These are phyloP conservation scores for Xylogone sp. DNA, from an alignment of 2,329 filamentous ascomycete genomes.

Conservation along the genomic window DNA sequence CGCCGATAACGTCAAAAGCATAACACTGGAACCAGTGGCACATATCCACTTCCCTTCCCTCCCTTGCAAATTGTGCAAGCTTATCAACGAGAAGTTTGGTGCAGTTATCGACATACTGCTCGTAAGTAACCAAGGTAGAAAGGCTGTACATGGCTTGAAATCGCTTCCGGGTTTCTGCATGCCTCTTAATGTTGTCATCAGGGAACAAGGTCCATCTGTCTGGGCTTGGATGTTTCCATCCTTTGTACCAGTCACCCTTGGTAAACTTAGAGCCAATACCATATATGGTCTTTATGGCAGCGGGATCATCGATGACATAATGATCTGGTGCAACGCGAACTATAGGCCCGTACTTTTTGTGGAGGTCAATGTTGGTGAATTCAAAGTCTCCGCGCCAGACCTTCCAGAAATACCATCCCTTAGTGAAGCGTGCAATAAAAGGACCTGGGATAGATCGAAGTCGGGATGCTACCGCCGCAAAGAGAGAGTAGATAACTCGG, in stretches of 20 bases:
- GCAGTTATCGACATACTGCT: constrained; percentile 45
- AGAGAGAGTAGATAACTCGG: neutral
- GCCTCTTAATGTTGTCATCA: constrained; percentile 31
- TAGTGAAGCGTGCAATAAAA: constrained; percentile 38
- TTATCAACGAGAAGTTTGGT: constrained; percentile 35
- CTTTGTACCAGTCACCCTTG: constrained; percentile 15
- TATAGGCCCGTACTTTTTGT: constrained; percentile 37
- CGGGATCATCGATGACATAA: constrained; percentile 40
- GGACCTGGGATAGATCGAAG: constrained; percentile 41
- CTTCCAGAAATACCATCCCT: constrained; percentile 39
- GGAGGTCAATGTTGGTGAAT: constrained; percentile 34
- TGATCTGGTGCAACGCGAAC: constrained; percentile 44
- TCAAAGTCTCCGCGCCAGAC: constrained; percentile 35
- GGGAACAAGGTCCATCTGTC: constrained; percentile 26
- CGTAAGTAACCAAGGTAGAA: constrained; percentile 43
- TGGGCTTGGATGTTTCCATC: constrained; percentile 19
- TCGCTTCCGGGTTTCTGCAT: constrained; percentile 34
- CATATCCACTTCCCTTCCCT: constrained; percentile 32
- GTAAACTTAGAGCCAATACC: constrained; percentile 34
- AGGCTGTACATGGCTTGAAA: constrained; percentile 44
- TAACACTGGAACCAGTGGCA: constrained; percentile 42
- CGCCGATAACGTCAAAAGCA: constrained; percentile 48
- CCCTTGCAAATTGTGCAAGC: constrained; percentile 33
- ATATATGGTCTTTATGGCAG: constrained; percentile 38
- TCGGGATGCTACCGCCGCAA: neutral